phyloP scores from a whole-genome alignment of 805 yeast species.

The Teunomyces aglyptinius region DNA sequence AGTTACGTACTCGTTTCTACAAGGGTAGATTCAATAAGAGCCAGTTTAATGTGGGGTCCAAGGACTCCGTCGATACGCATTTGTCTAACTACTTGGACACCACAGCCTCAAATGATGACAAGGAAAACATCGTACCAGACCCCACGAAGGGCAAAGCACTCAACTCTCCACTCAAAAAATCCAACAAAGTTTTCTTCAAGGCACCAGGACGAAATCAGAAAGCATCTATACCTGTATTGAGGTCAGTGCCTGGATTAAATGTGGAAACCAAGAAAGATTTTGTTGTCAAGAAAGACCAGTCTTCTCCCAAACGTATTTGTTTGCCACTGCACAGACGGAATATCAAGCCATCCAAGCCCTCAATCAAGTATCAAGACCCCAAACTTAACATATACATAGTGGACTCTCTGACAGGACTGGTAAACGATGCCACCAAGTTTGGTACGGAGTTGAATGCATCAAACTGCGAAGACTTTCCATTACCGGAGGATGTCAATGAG shows the following conservation, averaged over 20 bases:
- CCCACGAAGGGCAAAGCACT: conserved; percentile 4
- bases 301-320: conserved; percentile 46
- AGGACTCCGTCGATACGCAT: conserved; percentile 34
- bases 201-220: conserved; percentile 15
- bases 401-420: conserved; percentile 58
- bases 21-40: conserved; percentile 31
- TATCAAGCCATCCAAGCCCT: conserved; percentile 30
- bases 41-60: conserved; percentile 13
- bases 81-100: conserved; percentile 19
- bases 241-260: conserved; percentile 20
- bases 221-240: conserved; percentile 25
- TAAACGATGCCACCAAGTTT: conserved; percentile 64
- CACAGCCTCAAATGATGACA: conserved; percentile 15
- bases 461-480: conserved; percentile 59
- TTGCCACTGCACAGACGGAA: conserved; percentile 35
- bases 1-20: conserved; percentile 32
- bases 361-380: conserved; percentile 20
- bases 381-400: conserved; percentile 46
- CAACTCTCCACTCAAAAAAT: conserved; percentile 17
- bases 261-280: conserved; percentile 13
- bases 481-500: conserved; percentile 58
- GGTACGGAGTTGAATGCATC: conserved; percentile 68
- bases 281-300: conserved; percentile 15
- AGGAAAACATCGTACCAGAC: conserved; percentile 27
- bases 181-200: conserved; percentile 18